Evolutionary conservation across 1,139 yeast genomes (phyloP).

Genomic region (Candida neerlandica): DNA sequence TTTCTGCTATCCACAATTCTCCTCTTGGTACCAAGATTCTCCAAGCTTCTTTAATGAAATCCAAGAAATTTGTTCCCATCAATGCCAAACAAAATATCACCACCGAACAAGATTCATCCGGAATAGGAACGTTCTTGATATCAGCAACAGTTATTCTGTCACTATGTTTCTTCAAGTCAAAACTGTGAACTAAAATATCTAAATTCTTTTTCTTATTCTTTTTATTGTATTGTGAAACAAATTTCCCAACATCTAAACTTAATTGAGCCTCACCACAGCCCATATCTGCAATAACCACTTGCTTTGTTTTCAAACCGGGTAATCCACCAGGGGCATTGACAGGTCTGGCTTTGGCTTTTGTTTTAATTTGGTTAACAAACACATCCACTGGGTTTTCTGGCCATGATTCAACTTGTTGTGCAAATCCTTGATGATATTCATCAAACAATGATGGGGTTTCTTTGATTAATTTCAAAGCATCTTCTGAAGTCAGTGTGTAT

Average conservation of each 20-base stretch:
- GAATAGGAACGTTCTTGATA: conserved; percentile 84
- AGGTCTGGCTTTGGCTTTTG: conserved; percentile 58
- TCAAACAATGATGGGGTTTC: conserved; percentile 89
- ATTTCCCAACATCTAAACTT: conserved; percentile 62
- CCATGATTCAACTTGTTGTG: conserved; percentile 95
- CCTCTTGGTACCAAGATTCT: conserved; percentile 88
- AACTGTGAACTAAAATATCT: conserved; percentile 75
- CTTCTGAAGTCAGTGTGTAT: conserved; percentile 78
- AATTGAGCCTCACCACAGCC: conserved; percentile 98
- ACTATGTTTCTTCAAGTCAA: conserved; percentile 85
- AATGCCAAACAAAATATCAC: conserved; percentile 91
- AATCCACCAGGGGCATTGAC: conserved; percentile 95
- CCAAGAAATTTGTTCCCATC: conserved; percentile 96
- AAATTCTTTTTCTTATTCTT: conserved; percentile 39
- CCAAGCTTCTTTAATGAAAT: conserved; percentile 87
- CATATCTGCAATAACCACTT: conserved; percentile 90
- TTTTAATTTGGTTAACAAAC: conserved; percentile 71
- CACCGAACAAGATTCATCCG: conserved; percentile 74
- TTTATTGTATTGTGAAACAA: conserved; percentile 41
- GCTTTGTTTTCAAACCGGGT: conserved; percentile 61
- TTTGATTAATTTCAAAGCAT: conserved; percentile 71
- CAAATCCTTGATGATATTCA: conserved; percentile 93
- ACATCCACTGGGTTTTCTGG: conserved; percentile 97
- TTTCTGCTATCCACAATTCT: conserved; percentile 96
- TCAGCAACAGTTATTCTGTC: conserved; percentile 94